Evolutionary conservation across 164 flowering plant genomes (phyloP).

Genomic region (Stephania cephalantha): DNA sequence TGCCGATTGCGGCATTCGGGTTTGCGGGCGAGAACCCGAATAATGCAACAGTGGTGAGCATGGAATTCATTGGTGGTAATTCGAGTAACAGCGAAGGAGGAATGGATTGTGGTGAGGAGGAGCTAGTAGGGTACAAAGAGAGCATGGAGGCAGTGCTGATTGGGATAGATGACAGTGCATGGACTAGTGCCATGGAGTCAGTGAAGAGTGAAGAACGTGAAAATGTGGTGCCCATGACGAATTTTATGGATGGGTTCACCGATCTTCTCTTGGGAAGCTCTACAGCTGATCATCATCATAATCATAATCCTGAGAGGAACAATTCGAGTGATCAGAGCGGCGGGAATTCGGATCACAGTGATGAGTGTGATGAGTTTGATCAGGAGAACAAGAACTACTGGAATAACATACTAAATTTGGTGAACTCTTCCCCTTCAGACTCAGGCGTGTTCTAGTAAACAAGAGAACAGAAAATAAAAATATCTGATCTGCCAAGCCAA

Average conservation of each 20-base stretch:
- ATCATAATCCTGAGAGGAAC: neutral
- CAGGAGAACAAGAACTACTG: slow-evolving; percentile 69
- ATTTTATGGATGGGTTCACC: slow-evolving; percentile 22
- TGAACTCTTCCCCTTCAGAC: slow-evolving; percentile 59
- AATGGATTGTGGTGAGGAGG: slow-evolving; percentile 9
- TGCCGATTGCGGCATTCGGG: slow-evolving; percentile 1
- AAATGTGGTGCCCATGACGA: neutral
- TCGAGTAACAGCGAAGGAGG: slow-evolving; percentile 26
- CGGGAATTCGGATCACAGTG: slow-evolving; percentile 4
- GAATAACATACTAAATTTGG: slow-evolving; percentile 76
- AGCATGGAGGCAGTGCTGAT: neutral
- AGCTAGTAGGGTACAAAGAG: neutral
- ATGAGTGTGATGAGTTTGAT: slow-evolving; percentile 29
- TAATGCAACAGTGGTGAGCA: too few relatives aligned
- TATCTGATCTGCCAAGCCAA: too few relatives aligned
- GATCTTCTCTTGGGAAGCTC: slow-evolving; percentile 10
- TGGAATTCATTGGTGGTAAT: too few relatives aligned
- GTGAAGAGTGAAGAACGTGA: neutral
- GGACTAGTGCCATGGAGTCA: neutral
- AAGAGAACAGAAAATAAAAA: neutral
- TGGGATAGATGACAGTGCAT: neutral
- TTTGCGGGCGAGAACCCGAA: slow-evolving; percentile 13
- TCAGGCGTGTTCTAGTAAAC: slow-evolving; percentile 43
- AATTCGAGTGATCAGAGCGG: slow-evolving; percentile 6
- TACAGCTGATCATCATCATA: too few relatives aligned